Evolutionary conservation across 179 eudicot species (phyloP).

Genomic region (Spinacia oleracea): DNA sequence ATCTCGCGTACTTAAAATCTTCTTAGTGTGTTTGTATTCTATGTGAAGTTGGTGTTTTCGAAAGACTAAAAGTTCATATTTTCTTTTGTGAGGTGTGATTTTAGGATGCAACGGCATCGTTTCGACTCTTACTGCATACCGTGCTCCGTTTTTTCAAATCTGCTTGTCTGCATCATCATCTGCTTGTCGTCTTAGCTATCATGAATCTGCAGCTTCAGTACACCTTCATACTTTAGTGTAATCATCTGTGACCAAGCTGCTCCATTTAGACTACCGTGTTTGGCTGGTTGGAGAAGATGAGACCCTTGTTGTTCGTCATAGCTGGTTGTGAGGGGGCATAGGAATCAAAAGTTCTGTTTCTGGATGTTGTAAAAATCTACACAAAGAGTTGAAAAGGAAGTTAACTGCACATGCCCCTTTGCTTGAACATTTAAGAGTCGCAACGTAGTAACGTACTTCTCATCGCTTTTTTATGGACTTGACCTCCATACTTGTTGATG

Average conservation of each 20-base stretch:
- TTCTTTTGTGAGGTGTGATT: conserved; percentile 51
- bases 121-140: conserved; percentile 44
- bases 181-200: conserved; percentile 33
- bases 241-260: conserved; percentile 25
- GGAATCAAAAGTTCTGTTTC: conserved; percentile 18
- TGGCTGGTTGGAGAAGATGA: conserved; percentile 19
- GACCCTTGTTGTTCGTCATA: conserved; percentile 13
- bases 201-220: conserved; percentile 30
- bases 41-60: conserved; percentile 25
- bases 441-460: conserved; percentile 27
- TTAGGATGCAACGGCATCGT: conserved; percentile 47
- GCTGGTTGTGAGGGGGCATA: conserved; percentile 24
- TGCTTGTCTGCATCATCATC: conserved; percentile 38
- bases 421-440: conserved; percentile 20
- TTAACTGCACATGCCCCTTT: conserved; percentile 4
- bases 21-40: conserved; percentile 14
- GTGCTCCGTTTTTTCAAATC: conserved; percentile 32
- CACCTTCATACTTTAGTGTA: conserved; percentile 16
- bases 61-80: conserved; percentile 38
- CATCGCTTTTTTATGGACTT: conserved; percentile 17
- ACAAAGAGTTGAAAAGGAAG: conserved; percentile 13
- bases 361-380: conserved; percentile 10
- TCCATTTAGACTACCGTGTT: conserved; percentile 23
- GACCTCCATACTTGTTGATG: conserved; percentile 4
- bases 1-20: conserved; percentile 8